phyloP scores from a whole-genome alignment of 305 asterid genomes.

The Ajuga reptans region DNA sequence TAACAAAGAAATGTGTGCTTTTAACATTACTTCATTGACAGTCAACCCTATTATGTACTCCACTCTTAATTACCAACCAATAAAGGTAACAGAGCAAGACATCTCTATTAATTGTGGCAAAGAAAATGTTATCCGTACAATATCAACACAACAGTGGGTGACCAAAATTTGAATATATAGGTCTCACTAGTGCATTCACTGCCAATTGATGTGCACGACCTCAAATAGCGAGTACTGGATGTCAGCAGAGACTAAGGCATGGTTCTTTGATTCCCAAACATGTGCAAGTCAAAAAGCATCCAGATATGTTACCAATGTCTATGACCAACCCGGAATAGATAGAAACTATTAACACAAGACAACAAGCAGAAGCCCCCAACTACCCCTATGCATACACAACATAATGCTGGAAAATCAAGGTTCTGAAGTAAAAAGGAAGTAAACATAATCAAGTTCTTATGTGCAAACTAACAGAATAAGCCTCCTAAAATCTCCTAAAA shows the following conservation, averaged over 20 bases:
- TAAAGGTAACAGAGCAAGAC: background rate
- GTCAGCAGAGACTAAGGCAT: background rate
- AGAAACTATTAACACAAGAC: background rate
- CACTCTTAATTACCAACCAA: background rate
- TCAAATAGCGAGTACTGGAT: background rate
- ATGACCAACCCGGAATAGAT: background rate
- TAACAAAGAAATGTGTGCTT: background rate
- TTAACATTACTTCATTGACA: background rate
- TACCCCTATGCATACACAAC: background rate
- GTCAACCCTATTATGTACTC: background rate
- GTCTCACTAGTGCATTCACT: background rate
- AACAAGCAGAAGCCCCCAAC: background rate
- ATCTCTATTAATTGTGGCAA: background rate
- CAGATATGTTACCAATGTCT: background rate
- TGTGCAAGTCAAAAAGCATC: background rate
- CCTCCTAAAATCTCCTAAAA: background rate
- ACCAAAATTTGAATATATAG: background rate
- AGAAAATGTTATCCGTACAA: background rate
- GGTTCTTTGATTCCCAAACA: background rate
- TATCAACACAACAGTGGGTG: background rate
- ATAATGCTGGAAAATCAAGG: background rate
- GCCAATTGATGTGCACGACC: background rate
- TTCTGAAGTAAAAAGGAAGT: background rate
- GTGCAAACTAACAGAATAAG: background rate
- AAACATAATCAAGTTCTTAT: background rate